Evolutionary conservation across 257 asterid species (phyloP), one percentile per base, ranked within the genome.

Genomic region (Solanum megistacrolobum): DNA sequence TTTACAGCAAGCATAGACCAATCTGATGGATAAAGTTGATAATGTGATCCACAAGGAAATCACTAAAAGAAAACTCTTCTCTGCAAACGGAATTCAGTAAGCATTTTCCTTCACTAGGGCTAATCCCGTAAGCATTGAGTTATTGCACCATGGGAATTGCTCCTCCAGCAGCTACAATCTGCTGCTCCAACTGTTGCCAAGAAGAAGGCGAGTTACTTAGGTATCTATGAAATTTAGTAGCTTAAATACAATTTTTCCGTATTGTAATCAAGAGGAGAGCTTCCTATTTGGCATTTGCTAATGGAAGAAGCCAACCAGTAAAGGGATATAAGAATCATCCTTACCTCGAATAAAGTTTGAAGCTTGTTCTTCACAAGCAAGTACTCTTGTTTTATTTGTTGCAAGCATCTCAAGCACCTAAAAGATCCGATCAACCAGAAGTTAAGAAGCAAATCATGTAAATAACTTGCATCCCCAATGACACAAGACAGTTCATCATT

Each of bases 151-250:
- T 83, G 4, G 98, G 98, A 92, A 93, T 89, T 66, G 90, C 92
- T 58, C 98, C 98, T 58, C 98, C 98, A 87, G 98, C 98, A 1
- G 95, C 94, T 83, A 92, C 91, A 87, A 96, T 96, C 94, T 93
- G 96, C 90, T 91, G 93, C 93, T 95, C 98, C 94, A 95, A 62
- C 98, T 96, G 94, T 69, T 88, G 88, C 32, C 35, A 41, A 38
- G 88, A 14, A 66, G 68, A 62, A 78, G 68, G 39, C 6, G 4
- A 81, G 85, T 29, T 46, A 46, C 66, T 25, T 16, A 27, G 27
- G 66, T 27, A 46, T 79, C 65, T 27, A 81, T 43, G 66, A 46
- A 27, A 79, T 76, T 76, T 39, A 29, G 34, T 39, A 31, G 83
- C 78, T 65, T 86, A 76, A 39, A 41, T 78, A 18, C n/a, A 76